Base-by-base conservation (phyloP, 2,329 filamentous ascomycete species). In the Penicillium sp. region DNA sequence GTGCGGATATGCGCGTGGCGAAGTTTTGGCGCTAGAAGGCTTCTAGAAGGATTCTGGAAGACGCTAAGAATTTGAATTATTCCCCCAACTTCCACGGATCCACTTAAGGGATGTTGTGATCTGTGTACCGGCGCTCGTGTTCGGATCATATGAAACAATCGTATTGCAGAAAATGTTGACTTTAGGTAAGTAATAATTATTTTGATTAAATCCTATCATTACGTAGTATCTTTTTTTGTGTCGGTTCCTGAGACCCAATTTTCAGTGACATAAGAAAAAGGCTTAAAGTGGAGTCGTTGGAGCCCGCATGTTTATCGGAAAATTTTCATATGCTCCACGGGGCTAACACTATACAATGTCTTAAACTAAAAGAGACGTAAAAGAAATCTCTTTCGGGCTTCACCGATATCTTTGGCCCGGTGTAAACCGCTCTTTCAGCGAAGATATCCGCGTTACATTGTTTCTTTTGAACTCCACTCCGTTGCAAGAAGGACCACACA, bases 11-110 rank as follows among this genome's bases (percentile, higher is more conserved):
- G 55, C 49, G 53, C 45, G 52, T 60, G 58, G 59, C 62, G 21
- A 45, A 45, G 26, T 21, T 50, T 25, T 26, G 33, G 35, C 63
- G 56, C 70, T 68, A 72, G 70, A 72, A 71, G 46, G 45, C 53
- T 70, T 72, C 68, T 54, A 66, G 71, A 73, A 73, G 44, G 29
- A 50, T 68, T 70, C 62, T 64, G 45, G 69, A 72, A 72, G 42
- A 54, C 65, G 52, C 67, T 63, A 58, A 70, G 63, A 68, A 67
- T 39, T 23, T 16, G 9, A 7, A 14, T 21, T 49, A 23, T 35
- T 46, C 33, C 50, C 19, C 11, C 16, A 13, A 5, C 31, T 27
- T 43, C 43, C 52, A 39, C 42, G 44, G 21, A 26, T 52, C 48
- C 54, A 31, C 29, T 14, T 13, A 31, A 29, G 27, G 27, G 27